Evolutionary conservation across 306 rosid species (phyloP).

Genomic region (Cucurbita ficifolia): DNA sequence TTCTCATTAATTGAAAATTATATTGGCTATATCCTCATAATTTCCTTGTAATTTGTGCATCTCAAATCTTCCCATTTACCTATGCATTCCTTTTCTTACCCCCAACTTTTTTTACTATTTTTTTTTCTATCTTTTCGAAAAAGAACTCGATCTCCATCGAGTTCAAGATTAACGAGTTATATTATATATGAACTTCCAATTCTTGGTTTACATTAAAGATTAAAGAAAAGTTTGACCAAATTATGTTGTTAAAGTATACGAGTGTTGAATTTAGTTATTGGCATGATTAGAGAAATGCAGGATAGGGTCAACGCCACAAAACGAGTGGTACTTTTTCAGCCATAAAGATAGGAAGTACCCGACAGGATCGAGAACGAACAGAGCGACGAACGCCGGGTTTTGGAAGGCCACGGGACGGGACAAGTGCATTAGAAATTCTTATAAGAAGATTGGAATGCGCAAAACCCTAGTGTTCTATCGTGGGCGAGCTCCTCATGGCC

Average conservation of each 20-base stretch:
- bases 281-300: conserved; percentile 49
- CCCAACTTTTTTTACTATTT: not conserved
- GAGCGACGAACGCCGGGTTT: conserved; percentile 89
- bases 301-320: conserved; percentile 92
- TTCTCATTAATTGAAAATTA: not conserved
- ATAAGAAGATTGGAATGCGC: conserved; percentile 83
- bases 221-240: no score
- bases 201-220: no score
- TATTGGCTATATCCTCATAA: not conserved
- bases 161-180: not conserved
- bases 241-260: no score
- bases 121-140: not conserved
- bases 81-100: not conserved
- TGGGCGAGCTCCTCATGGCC: conserved; percentile 96
- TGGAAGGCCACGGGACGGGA: conserved; percentile 99
- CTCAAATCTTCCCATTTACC: not conserved
- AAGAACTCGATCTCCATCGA: not conserved
- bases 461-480: conserved; percentile 86
- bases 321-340: conserved; percentile 96
- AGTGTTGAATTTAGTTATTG: not conserved
- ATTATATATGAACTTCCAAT: not conserved
- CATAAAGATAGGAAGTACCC: conserved; percentile 96
- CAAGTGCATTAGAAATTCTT: conserved; percentile 67
- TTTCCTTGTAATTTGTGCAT: not conserved
- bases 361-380: conserved; percentile 88